Evolutionary conservation across 1,139 yeast species (phyloP), one percentile per base, ranked within the genome.

Genomic region (Lodderomyces elongisporus): DNA sequence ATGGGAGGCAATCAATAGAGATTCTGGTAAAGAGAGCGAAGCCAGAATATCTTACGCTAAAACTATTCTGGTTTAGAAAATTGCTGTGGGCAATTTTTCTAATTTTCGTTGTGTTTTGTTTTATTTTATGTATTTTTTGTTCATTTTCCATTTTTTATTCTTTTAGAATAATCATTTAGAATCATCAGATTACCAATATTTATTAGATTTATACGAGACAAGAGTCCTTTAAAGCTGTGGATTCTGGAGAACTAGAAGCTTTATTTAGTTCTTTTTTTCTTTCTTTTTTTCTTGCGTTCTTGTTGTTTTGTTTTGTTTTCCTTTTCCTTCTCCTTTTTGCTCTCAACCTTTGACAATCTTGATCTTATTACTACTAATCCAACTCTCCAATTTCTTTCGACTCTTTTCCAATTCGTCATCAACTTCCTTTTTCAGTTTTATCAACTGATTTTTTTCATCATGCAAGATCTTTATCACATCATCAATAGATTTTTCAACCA

Each of bases 1-100:
- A 54, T 91, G 98, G 97, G 77, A 84, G 37, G 96, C 97, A 7
- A 74, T 85, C 49, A 77, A 79, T 53, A 73, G 95, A 43, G 70
- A 57, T 28, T 51, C 51, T 28, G 56, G 56, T 17, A 44, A 46
- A 30, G 39, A 43, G n/a, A 48, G 57, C 8, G 51, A 41, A 9
- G 66, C 66, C 17, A 56, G 70, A 35, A 27, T 37, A n/a, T 45
- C 46, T 14, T 63, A 63, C 34, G 55, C 59, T 25, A 45, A 51
- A 20, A 41, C 54, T 10, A 52, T 61, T 27, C 44, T 57, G 15
- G 61, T 48, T 9, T 51, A 28, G 18, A 3, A 25, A 25, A 27
- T 22, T 12, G 14, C 15, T 13, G 15, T n/a, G 9, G 13, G 5
- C 20, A 21, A 17, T 29, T 3, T 18, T 10, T 27, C 7, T 18